Conservation (phyloP, 495 filamentous ascomycete genomes). For the Durotheca rogersii region DNA sequence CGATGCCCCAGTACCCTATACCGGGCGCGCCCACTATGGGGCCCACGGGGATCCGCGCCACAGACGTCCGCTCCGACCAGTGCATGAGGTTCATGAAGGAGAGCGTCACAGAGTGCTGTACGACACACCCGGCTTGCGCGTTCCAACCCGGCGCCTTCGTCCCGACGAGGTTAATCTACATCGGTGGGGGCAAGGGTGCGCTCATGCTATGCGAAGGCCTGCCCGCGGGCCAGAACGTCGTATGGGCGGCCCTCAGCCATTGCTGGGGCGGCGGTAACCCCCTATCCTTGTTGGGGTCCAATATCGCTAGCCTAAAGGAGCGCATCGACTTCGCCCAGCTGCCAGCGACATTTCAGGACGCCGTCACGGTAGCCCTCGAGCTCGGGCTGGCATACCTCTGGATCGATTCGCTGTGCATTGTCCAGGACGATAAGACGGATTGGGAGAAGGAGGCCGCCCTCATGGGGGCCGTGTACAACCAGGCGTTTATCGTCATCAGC, state of each 20-base stretch:
- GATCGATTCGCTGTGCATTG: conserved; percentile 40
- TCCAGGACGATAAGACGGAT: conserved; percentile 37
- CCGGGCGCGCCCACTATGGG: conserved; percentile 13
- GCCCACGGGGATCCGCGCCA: conserved; percentile 2
- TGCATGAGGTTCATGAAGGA: conserved; percentile 22
- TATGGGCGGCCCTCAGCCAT: conserved; percentile 34
- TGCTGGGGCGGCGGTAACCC: conserved; percentile 30
- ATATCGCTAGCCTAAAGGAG: conserved; percentile 5
- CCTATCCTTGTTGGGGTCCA: conserved; percentile 11
- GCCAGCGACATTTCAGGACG: conserved; percentile 31
- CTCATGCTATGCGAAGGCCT: conserved; percentile 7
- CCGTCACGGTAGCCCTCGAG: conserved; percentile 20
- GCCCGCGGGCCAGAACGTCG: conserved; percentile 1
- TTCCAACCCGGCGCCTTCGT: conserved; percentile 3
- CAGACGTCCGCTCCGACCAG: conserved; percentile 13
- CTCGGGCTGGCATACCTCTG: conserved; percentile 34
- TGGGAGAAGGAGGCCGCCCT: conserved; percentile 41
- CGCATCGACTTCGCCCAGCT: conserved; percentile 11
- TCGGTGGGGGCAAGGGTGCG: conserved; percentile 12
- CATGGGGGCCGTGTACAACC: conserved; percentile 35
- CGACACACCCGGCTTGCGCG: conserved; percentile 4
- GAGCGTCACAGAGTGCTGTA: conserved; percentile 12
- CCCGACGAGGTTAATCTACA: conserved; percentile 16
- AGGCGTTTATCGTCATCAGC: conserved; percentile 24
- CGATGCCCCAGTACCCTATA: conserved; percentile 16